Evolutionary conservation across 2,329 filamentous ascomycete species (phyloP), one percentile per base, ranked within the genome.

Genomic region (Hirsutella minnesotensis): DNA sequence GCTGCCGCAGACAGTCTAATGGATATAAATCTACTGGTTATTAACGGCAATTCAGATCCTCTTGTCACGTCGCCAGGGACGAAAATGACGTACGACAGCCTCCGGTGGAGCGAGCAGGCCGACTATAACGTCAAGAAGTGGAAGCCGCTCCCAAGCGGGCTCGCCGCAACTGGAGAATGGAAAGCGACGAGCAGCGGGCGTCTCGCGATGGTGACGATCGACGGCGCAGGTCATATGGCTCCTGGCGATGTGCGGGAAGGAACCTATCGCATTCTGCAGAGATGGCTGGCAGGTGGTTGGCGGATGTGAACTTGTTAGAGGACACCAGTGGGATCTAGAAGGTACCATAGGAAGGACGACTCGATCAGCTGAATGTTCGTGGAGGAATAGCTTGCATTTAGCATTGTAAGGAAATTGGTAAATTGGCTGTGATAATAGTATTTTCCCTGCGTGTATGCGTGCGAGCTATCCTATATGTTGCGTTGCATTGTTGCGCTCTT

Each of bases 101-200:
- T 69, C 54, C 46, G 53, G 2, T 69, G 66, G 65, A 62, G 62
- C 42, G 65, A 65, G 1, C 65, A 67, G 49, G 54, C 64, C 7
- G 60, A 59, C 5, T 68, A 67, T 51, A 56, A 55, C 2, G 53
- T 58, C 18, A 54, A 61, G 49, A 53, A 40, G n/a, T 47, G 45
- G 13, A n/a, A 22, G 3, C 27, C 38, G 8, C 29, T 46, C 27
- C 39, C 37, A 1, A 0, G 19, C 3, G 35, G 38, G 4, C n/a
- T 41, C 38, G 38, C 35, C 5, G 35, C 43, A 15, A 46, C 31
- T 2, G 44, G 34, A 12, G 42, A 42, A 15, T 49, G 48, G 49
- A 48, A 51, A 16, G 49, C 40, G 22, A 43, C 24, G 4, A 40
- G 35, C 13, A 40, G 44, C n/a, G 44, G 50, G 0, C 44, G 44